phyloP scores from a whole-genome alignment of 2,329 filamentous ascomycete species.

The Beauveria sp. region DNA sequence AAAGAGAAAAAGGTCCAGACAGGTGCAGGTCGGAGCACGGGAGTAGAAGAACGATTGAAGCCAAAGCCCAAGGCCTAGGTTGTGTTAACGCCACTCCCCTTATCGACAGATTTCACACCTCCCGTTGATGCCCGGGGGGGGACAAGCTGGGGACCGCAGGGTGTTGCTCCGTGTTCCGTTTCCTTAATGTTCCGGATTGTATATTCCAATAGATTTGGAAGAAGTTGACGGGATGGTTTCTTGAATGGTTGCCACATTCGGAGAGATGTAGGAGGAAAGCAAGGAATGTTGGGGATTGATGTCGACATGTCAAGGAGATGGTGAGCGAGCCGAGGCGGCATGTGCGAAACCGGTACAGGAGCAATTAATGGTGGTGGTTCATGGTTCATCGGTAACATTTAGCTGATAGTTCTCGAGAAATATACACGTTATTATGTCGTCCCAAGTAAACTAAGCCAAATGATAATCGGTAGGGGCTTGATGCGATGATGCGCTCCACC shows the following conservation, averaged over 20 bases:
- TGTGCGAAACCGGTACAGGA: background rate
- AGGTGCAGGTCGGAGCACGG: background rate
- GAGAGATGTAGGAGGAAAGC: background rate
- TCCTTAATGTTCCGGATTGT: background rate
- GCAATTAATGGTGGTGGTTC: too few relatives aligned
- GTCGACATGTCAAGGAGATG: background rate
- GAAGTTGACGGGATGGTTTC: background rate
- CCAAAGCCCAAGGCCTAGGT: background rate
- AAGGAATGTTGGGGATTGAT: background rate
- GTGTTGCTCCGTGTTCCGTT: background rate
- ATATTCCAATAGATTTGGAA: background rate
- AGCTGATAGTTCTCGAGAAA: too few relatives aligned
- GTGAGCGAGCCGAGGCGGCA: background rate
- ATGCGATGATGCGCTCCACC: background rate
- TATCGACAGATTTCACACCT: background rate
- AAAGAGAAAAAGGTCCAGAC: background rate
- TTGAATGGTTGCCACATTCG: background rate
- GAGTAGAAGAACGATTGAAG: background rate
- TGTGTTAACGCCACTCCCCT: background rate
- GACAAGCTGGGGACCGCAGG: background rate
- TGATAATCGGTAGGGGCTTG: too few relatives aligned
- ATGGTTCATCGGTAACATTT: too few relatives aligned
- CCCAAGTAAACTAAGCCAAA: too few relatives aligned
- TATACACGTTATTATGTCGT: too few relatives aligned
- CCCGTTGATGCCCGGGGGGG: background rate